These are phyloP conservation scores for Aegle marmelos DNA, from an alignment of 345 rosid genomes.

Conservation along the genomic window DNA sequence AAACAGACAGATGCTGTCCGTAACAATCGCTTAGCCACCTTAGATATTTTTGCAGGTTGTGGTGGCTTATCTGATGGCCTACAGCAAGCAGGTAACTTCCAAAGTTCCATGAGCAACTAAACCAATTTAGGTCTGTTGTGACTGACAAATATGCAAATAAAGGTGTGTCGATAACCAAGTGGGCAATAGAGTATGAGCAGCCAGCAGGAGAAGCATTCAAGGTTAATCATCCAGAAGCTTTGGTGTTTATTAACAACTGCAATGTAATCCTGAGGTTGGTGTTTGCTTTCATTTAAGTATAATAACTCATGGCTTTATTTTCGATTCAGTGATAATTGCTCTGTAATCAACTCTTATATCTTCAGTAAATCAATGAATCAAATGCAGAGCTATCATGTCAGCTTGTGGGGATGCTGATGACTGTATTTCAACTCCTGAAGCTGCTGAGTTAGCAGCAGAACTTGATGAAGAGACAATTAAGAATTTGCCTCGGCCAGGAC, in stretches of 20 bases:
- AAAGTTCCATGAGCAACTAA: neutral
- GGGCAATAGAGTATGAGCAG: constrained; percentile 95
- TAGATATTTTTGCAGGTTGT: constrained; percentile 85
- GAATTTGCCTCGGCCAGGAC: constrained; percentile 50
- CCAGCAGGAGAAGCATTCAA: constrained; percentile 83
- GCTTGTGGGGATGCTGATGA: constrained; percentile 74
- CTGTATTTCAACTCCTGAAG: constrained; percentile 75
- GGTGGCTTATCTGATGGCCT: constrained; percentile 80
- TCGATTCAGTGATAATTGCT: constrained; percentile 3
- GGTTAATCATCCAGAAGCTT: constrained; percentile 63
- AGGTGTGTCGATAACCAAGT: constrained; percentile 70
- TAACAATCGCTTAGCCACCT: constrained; percentile 45
- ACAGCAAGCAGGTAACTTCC: constrained; percentile 48
- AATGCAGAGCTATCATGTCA: constrained; percentile 73
- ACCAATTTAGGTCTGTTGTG: neutral
- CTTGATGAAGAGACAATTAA: constrained; percentile 34
- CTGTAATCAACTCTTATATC: neutral
- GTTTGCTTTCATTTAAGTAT: neutral
- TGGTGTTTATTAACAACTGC: constrained; percentile 70
- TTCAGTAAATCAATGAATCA: neutral
- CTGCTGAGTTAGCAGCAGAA: constrained; percentile 42
- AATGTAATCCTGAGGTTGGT: constrained; percentile 75
- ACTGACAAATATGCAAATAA: neutral
- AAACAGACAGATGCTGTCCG: constrained; percentile 33
- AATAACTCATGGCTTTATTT: neutral